phyloP scores from a whole-genome alignment of 73 alveolate species.

The Paramecium primaurelia region DNA sequence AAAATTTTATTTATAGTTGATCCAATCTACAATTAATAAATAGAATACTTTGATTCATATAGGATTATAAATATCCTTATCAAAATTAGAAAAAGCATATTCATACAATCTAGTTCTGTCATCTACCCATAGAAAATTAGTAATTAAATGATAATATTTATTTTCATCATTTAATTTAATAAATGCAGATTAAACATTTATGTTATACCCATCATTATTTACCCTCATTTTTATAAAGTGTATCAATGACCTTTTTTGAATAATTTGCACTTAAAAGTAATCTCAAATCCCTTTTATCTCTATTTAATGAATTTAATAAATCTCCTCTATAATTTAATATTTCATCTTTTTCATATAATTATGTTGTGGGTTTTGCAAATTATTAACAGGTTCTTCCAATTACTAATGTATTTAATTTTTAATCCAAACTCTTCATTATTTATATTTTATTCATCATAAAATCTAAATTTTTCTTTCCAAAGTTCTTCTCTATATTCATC shows the following conservation, averaged over 20 bases:
- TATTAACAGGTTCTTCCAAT: constrained; percentile 65
- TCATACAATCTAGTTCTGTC: constrained; percentile 62
- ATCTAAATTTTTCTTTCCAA: constrained; percentile 22
- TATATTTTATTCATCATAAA: constrained; percentile 12
- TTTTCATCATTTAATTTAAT: background rate
- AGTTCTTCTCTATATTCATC: constrained; percentile 45
- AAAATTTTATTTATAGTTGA: constrained; percentile 34
- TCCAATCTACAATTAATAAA: constrained; percentile 7
- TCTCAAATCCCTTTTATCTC: constrained; percentile 24
- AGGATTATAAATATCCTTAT: constrained; percentile 66
- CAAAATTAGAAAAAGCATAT: constrained; percentile 62
- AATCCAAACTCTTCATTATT: constrained; percentile 6
- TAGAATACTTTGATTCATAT: constrained; percentile 55
- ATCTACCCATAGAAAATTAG: constrained; percentile 68
- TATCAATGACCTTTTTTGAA: background rate
- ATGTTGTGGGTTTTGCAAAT: constrained; percentile 62
- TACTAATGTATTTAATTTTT: background rate
- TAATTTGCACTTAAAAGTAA: constrained; percentile 20
- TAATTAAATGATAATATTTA: background rate
- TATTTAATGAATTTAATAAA: constrained; percentile 5
- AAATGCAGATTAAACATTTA: constrained; percentile 60
- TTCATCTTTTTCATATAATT: background rate
- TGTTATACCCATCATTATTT: constrained; percentile 32
- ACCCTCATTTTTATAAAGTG: background rate
- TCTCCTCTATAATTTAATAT: constrained; percentile 61